Evolutionary conservation across 2,329 filamentous ascomycete species (phyloP).

Genomic region (Pestalotiopsis sp.): DNA sequence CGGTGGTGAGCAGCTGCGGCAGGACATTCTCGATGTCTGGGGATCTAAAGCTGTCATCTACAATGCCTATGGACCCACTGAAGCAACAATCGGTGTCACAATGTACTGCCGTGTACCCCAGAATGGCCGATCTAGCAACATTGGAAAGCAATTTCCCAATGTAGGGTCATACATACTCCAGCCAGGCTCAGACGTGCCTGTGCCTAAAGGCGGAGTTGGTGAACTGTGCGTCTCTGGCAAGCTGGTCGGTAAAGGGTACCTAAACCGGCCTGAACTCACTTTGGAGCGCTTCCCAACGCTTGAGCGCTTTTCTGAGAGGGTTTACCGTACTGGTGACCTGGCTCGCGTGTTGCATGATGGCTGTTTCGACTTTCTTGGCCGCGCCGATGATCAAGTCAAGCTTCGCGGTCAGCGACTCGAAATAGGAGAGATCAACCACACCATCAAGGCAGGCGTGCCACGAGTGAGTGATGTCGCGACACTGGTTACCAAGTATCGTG

Average conservation of each 20-base stretch:
- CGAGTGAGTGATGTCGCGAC: constrained; percentile 73
- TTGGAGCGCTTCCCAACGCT: constrained; percentile 74
- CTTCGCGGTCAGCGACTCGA: constrained; percentile 87
- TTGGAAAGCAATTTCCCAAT: constrained; percentile 84
- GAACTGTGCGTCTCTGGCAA: constrained; percentile 88
- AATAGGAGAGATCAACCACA: constrained; percentile 87
- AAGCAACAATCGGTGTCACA: constrained; percentile 90
- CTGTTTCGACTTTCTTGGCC: constrained; percentile 84
- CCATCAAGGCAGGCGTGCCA: constrained; percentile 64
- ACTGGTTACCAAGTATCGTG: constrained; percentile 69
- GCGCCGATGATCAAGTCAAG: constrained; percentile 91
- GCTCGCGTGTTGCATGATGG: constrained; percentile 80
- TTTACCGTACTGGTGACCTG: constrained; percentile 89
- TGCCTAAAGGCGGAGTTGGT: constrained; percentile 77
- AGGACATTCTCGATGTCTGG: constrained; percentile 88
- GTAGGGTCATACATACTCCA: constrained; percentile 81
- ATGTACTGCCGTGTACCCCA: constrained; percentile 81
- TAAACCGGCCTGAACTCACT: constrained; percentile 80
- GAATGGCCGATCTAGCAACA: constrained; percentile 83
- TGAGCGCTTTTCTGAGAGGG: constrained; percentile 54
- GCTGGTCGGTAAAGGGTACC: constrained; percentile 86
- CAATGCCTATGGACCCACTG: constrained; percentile 91
- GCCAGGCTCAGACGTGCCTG: constrained; percentile 69
- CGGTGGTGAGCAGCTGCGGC: constrained; percentile 83
- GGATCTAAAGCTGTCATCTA: constrained; percentile 80